A percentile compares a stretch with the other conserved stretches of the same genome.
phyloP scores from a whole-genome alignment of 1,284 basidiomycete species.

The Gastroboletus turbinatus region DNA sequence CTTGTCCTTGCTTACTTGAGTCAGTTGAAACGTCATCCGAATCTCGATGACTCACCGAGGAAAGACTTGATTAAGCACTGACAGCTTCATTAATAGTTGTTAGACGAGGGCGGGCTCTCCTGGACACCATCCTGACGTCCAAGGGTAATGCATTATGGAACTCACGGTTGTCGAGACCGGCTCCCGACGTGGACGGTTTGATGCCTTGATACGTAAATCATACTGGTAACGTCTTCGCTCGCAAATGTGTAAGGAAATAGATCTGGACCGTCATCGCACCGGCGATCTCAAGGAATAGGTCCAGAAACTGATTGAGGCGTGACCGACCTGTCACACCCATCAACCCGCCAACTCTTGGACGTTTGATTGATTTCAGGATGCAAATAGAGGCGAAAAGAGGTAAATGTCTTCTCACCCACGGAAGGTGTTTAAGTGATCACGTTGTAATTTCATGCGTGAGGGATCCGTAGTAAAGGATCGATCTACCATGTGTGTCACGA shows the following conservation, averaged over 20 bases:
- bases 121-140: neutral
- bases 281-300: neutral
- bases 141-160: neutral
- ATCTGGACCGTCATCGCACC: neutral
- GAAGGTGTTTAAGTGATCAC: constrained; percentile 5
- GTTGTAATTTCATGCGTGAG: constrained; percentile 19
- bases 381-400: constrained; percentile 1
- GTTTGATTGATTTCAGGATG: constrained; percentile 10
- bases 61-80: constrained; percentile 5
- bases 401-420: constrained; percentile 16
- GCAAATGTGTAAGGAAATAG: neutral
- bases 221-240: neutral
- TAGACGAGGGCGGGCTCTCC: neutral
- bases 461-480: neutral
- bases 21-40: constrained; percentile 15
- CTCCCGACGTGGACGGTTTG: neutral
- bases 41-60: constrained; percentile 19
- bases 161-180: constrained; percentile 14
- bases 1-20: neutral
- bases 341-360: neutral
- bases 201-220: constrained; percentile 10
- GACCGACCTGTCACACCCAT: constrained; percentile 6
- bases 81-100: constrained; percentile 10
- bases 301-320: neutral
- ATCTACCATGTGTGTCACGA: constrained; percentile 23